Evolutionary conservation across 495 filamentous ascomycete species (phyloP).

Genomic region (Cryomyces minteri): DNA sequence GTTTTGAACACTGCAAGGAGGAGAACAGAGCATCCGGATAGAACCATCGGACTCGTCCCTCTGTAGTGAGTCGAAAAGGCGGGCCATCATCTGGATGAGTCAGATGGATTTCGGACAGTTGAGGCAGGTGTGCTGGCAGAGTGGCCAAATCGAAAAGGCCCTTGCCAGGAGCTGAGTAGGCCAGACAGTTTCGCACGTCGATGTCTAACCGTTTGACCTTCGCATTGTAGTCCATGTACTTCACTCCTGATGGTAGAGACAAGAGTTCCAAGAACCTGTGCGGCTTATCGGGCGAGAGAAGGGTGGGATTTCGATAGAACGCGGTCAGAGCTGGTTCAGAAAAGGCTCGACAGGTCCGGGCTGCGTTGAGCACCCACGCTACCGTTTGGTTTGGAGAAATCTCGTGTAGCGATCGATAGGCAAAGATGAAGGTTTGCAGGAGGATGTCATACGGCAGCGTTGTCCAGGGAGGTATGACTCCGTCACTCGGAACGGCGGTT

Average conservation of each 20-base stretch:
- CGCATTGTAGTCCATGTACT: conserved; percentile 35
- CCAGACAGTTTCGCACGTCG: conserved; percentile 30
- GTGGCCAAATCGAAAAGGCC: conserved; percentile 23
- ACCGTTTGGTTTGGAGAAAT: conserved; percentile 24
- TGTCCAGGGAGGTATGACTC: conserved; percentile 45
- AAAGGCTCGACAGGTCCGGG: conserved; percentile 44
- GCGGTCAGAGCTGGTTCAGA: conserved; percentile 56
- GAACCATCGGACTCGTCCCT: conserved; percentile 30
- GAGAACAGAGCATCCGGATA: conserved; percentile 43
- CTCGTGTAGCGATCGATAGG: conserved; percentile 41
- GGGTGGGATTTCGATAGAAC: conserved; percentile 50
- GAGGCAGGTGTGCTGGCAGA: conserved; percentile 26
- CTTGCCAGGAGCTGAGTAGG: conserved; percentile 15
- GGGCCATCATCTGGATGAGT: conserved; percentile 33
- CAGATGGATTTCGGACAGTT: conserved; percentile 34
- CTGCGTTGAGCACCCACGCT: conserved; percentile 40
- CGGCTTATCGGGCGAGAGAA: conserved; percentile 30
- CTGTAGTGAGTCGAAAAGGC: conserved; percentile 30
- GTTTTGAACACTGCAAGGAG: conserved; percentile 17
- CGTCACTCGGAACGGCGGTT: conserved; percentile 10
- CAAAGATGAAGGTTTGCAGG: conserved; percentile 46
- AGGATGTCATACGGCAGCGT: conserved; percentile 55
- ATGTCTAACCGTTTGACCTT: conserved; percentile 56
- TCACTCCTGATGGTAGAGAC: conserved; percentile 18
- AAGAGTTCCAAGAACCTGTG: conserved; percentile 31